Conservation (phyloP, 257 asterid species). For the Scutellaria barbata region DNA sequence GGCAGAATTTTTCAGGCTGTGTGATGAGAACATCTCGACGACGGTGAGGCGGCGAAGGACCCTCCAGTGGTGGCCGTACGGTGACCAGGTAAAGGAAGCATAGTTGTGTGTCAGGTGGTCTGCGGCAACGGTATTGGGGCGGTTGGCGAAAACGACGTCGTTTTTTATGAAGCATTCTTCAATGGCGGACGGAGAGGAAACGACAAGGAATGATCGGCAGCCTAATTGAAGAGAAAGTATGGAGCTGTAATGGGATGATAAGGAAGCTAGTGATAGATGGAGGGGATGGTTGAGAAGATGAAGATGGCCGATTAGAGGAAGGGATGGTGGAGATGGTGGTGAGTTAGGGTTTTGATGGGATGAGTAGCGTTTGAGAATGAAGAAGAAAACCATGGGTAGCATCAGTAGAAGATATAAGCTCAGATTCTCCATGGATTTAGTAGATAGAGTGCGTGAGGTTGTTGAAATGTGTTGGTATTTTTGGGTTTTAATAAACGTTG, state of each 20-base stretch:
- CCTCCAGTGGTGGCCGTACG: conserved; percentile 60
- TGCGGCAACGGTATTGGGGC: conserved; percentile 46
- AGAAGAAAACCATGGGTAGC: conserved; percentile 13
- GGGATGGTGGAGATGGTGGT: conserved; percentile 56
- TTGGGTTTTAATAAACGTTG: too few species aligned
- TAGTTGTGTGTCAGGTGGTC: conserved; percentile 50
- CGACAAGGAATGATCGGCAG: conserved; percentile 39
- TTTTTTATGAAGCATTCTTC: conserved; percentile 65
- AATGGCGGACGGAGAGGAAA: conserved; percentile 57
- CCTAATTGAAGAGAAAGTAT: conserved; percentile 54
- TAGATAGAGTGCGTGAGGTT: too few species aligned
- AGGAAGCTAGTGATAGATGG: conserved; percentile 39
- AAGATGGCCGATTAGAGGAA: conserved; percentile 65
- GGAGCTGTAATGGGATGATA: conserved; percentile 51
- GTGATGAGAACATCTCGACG: conserved; percentile 48
- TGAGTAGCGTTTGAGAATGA: conserved; percentile 18
- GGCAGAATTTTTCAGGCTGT: conserved; percentile 49
- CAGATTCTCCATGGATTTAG: conserved; percentile 30
- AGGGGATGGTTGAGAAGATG: conserved; percentile 52
- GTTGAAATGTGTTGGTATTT: too few species aligned
- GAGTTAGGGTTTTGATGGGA: conserved; percentile 20
- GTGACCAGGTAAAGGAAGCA: conserved; percentile 25
- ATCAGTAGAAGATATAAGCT: conserved; percentile 7
- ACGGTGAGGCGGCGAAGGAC: conserved; percentile 44
- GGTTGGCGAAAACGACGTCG: conserved; percentile 56